Evolutionary conservation across 208 protist genomes (phyloP), one percentile per base, ranked within the genome.

Genomic region (Balamuthia mandrillaris): DNA sequence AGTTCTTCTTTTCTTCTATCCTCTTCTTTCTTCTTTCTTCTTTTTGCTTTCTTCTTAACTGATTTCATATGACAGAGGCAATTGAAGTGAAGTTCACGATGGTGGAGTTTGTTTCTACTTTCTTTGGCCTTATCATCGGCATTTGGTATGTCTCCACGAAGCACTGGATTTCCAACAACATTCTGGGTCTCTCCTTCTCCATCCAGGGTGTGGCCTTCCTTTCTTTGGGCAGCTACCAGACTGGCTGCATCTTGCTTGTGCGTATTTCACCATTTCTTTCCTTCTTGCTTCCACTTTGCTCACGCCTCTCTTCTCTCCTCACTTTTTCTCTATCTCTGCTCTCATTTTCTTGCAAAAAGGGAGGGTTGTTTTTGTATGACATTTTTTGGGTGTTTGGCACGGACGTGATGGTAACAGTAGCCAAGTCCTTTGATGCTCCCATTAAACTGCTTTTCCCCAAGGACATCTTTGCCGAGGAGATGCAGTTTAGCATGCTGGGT

Each of bases 301-400:
- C 29, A 82, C 35, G 75, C 6, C n/a, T 27, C 6, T n/a, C 7
- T 81, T 72, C n/a, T n/a, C 39, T 27, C 39, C 18, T 6, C 27
- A 35, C 6, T 77, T 49, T 41, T 60, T 81, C 16, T 65, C 70
- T 14, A 79, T 14, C 14, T 65, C 68, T 33, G n/a, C n/a, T 79
- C 39, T 18, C 21, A 79, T n/a, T 72, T 33, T 61, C 16, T 18
- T 12, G 47, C n/a, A n/a, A 47, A 6, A 39, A 88, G 81, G 31
- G 91, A 42, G 96, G 94, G 3, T 90, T 98, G 12, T 99, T 99
- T 90, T 93, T 98, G 63, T 99, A 99, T 85, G 97, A 99, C 89
- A 97, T 99, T 47, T 98, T 98, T 81, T 98, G 96, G 96, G 97
- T 99, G 16, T 99, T 98, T 89, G 96, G 96, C 33, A 97, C 97